phyloP scores from a whole-genome alignment of 2,329 filamentous ascomycete genomes.

The Dactylellina parvicollis region DNA sequence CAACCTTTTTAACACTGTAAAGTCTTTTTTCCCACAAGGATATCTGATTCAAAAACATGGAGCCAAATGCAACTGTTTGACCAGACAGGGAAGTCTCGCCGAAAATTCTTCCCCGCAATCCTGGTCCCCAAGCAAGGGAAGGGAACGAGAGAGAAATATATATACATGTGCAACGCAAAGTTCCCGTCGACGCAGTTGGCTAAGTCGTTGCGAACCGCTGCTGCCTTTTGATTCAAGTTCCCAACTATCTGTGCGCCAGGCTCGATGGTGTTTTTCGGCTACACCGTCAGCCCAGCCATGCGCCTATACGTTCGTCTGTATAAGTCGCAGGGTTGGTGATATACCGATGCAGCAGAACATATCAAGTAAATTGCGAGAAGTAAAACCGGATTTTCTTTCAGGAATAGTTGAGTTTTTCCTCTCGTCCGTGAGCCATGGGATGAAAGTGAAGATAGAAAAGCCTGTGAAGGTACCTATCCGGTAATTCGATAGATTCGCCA shows the following conservation, averaged over 20 bases:
- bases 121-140: constrained; percentile 10
- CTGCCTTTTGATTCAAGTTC: constrained; percentile 7
- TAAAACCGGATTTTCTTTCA: constrained; percentile 32
- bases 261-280: constrained; percentile 19
- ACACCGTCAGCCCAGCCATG: constrained; percentile 15
- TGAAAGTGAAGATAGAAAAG: neutral
- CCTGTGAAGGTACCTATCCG: neutral
- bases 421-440: neutral
- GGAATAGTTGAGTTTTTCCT: neutral
- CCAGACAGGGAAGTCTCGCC: constrained; percentile 32
- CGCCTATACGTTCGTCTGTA: constrained; percentile 1
- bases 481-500: too few species aligned
- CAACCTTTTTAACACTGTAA: constrained; percentile 1
- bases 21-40: constrained; percentile 1
- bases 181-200: constrained; percentile 29
- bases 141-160: neutral
- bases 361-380: constrained; percentile 29
- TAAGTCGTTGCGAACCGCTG: constrained; percentile 28
- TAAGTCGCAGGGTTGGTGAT: constrained; percentile 10
- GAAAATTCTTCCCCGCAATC: constrained; percentile 49
- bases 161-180: constrained; percentile 27
- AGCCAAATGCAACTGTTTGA: neutral
- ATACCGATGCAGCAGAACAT: neutral
- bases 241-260: constrained; percentile 20
- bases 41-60: constrained; percentile 1